Evolutionary conservation across 768 basidiomycete genomes (phyloP), one percentile per base, ranked within the genome.

Genomic region (Stropharia rugosoannulata): DNA sequence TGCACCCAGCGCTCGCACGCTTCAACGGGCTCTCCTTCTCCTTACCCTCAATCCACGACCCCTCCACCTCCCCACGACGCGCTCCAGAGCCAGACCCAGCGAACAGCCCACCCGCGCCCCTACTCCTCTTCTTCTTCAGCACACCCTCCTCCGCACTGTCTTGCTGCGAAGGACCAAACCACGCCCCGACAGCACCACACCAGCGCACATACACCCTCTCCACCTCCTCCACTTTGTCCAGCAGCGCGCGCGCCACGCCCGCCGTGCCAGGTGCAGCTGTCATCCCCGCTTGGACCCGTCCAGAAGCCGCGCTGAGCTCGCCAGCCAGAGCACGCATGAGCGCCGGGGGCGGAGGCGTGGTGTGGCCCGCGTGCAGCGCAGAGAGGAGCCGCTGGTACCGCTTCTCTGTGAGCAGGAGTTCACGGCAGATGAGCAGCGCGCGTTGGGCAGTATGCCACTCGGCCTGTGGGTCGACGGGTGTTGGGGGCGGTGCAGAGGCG

Each of bases 211-310:
- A 80, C 5, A 84, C 81, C 5, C 64, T 63, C 61, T 86, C 59
- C 25, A 88, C 66, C 32, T 75, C 76, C 25, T 80, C 77, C 59
- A 83, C 82, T 47, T 69, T 72, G 1, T 75, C 73, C 27, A 87
- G 68, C 59, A 89, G 85, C 7, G 87, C 81, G 1, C 73, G 69
- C 16, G 84, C 79, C 27, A 88, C 79, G 9, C 87, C 87, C 71
- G 77, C 78, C 0, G 82, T 82, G 42, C 83, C 85, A 8, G 86
- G 86, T 48, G 85, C 83, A 13, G 58, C 56, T 41, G 81, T 75
- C 66, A 86, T 77, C 16, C 68, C 69, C n/a, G 65, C 68, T 11
- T 84, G 62, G 47, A 87, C 70, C 19, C 67, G 67, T n/a, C n/a
- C n/a, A n/a, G n/a, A n/a, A n/a, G n/a, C n/a, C n/a, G n/a, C n/a